A percentile compares a stretch with the other conserved stretches of the same genome.
These are phyloP conservation scores for Ustilago trichophora DNA, from an alignment of 1,284 basidiomycete genomes.

Conservation along the genomic window DNA sequence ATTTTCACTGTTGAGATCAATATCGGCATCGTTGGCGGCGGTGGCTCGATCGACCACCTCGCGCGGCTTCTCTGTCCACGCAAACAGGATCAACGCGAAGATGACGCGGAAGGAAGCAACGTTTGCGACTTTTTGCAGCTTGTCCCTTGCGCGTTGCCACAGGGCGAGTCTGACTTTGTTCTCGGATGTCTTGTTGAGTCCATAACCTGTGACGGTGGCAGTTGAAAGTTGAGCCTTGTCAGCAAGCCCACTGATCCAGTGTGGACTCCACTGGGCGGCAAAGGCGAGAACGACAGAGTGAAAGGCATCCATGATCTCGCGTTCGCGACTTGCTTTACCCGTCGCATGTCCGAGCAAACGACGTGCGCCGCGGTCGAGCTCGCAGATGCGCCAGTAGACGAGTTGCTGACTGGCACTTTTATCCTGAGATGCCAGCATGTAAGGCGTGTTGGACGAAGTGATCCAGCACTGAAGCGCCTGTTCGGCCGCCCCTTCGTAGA, in stretches of 20 bases:
- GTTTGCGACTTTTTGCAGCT: slow-evolving; percentile 23
- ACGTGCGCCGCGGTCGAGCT: slow-evolving; percentile 28
- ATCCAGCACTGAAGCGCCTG: slow-evolving; percentile 31
- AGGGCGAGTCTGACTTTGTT: slow-evolving; percentile 24
- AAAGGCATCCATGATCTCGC: slow-evolving; percentile 31
- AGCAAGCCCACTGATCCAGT: slow-evolving; percentile 10
- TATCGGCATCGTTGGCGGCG: not conserved
- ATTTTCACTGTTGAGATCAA: slow-evolving; percentile 21
- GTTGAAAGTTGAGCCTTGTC: not conserved
- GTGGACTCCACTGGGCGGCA: slow-evolving; percentile 25
- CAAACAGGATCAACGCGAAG: slow-evolving; percentile 33
- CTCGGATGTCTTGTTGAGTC: slow-evolving; percentile 3
- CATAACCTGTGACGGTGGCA: not conserved
- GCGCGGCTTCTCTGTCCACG: slow-evolving; percentile 33
- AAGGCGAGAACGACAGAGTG: slow-evolving; percentile 33
- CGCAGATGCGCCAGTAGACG: slow-evolving; percentile 35
- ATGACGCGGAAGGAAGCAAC: slow-evolving; percentile 39
- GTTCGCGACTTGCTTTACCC: slow-evolving; percentile 3
- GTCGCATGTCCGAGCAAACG: slow-evolving; percentile 6
- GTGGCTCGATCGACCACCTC: slow-evolving; percentile 14
- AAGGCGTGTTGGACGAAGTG: slow-evolving; percentile 27
- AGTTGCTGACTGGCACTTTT: slow-evolving; percentile 11
- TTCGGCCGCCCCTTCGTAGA: slow-evolving; percentile 31
- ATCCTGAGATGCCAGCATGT: too few species aligned
- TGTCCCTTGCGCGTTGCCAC: slow-evolving; percentile 21